Conservation (phyloP, 768 basidiomycete genomes). For the Boletellus ananiceps region DNA sequence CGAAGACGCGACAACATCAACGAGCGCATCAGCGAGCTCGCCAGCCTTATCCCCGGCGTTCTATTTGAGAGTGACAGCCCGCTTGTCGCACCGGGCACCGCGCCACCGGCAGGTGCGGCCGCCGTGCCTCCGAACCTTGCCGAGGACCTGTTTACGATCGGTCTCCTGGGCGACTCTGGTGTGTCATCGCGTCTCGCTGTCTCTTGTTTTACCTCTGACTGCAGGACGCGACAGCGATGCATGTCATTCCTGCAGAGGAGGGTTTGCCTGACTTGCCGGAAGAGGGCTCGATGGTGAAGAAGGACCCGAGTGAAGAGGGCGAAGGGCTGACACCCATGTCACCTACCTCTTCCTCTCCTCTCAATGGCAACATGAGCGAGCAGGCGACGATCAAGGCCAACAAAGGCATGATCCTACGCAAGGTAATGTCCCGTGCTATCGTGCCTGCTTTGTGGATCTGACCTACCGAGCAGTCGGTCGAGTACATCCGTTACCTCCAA, state of each 20-base stretch:
- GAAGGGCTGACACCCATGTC: conserved; percentile 21
- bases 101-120: conserved; percentile 4
- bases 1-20: conserved; percentile 89
- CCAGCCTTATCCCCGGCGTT: conserved; percentile 83
- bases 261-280: conserved; percentile 30
- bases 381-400: conserved; percentile 74
- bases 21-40: conserved; percentile 89
- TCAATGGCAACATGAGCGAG: conserved; percentile 23
- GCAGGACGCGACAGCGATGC: conserved; percentile 13
- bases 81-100: conserved; percentile 13
- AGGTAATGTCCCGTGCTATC: conserved; percentile 37
- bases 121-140: conserved; percentile 3
- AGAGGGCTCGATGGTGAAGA: conserved; percentile 22
- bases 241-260: conserved; percentile 22
- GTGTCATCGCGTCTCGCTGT: not conserved
- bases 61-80: conserved; percentile 58
- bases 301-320: conserved; percentile 29
- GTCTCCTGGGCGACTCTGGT: conserved; percentile 22
- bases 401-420: conserved; percentile 90
- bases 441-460: conserved; percentile 3
- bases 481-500: conserved; percentile 70
- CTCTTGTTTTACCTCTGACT: not conserved
- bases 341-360: conserved; percentile 17
- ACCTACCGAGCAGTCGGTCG: conserved; percentile 36
- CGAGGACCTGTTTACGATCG: conserved; percentile 22